Conservation (phyloP, 352 stramenopile species). For the Phytophthora europaea region DNA sequence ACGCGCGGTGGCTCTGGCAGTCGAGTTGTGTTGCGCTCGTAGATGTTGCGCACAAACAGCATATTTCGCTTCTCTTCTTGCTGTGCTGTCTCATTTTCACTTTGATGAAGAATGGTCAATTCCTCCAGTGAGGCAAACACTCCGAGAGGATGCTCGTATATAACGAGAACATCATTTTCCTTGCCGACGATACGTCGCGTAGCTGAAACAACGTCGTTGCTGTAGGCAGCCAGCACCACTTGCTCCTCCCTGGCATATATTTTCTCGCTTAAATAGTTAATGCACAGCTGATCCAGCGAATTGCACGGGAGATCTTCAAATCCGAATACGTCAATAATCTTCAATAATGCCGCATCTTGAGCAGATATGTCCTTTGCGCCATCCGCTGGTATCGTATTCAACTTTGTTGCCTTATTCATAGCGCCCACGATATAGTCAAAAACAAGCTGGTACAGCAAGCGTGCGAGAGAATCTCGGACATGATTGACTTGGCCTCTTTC, state of each 20-base stretch:
- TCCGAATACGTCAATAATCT: conserved; percentile 81
- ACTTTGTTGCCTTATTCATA: conserved; percentile 60
- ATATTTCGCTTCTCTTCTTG: conserved; percentile 76
- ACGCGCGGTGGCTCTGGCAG: conserved; percentile 36
- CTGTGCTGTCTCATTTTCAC: conserved; percentile 48
- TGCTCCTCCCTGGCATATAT: conserved; percentile 61
- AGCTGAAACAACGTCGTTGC: not conserved
- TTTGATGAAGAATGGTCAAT: conserved; percentile 70
- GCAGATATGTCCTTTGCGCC: not conserved
- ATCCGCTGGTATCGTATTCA: conserved; percentile 12
- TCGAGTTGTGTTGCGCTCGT: conserved; percentile 53
- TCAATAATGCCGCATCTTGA: conserved; percentile 33
- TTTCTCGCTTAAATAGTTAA: conserved; percentile 89
- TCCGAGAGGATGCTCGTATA: conserved; percentile 65
- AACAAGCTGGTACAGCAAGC: conserved; percentile 64
- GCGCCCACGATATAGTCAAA: conserved; percentile 57
- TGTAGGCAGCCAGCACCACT: conserved; percentile 29
- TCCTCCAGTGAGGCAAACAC: conserved; percentile 80
- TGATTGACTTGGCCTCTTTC: conserved; percentile 59
- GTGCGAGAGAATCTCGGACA: conserved; percentile 63
- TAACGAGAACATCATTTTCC: conserved; percentile 40
- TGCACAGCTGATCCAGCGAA: conserved; percentile 83
- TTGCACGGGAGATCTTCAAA: conserved; percentile 79
- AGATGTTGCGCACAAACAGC: conserved; percentile 75
- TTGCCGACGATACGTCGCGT: conserved; percentile 1